These are phyloP conservation scores for Saururus chinensis DNA, from an alignment of 164 flowering plant species.

Conservation along the genomic window DNA sequence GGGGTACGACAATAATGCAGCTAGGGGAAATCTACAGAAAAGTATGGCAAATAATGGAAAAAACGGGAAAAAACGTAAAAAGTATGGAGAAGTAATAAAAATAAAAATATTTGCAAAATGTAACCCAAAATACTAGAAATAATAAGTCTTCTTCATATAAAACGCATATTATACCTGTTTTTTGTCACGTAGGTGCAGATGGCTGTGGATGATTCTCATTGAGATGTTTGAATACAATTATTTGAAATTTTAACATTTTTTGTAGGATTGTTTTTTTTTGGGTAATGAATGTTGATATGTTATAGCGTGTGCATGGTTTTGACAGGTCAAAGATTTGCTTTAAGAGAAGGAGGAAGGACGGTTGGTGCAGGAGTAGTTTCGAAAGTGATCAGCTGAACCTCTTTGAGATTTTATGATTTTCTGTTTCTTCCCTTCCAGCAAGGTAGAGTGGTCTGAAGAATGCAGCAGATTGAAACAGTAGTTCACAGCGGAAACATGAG, in stretches of 20 bases:
- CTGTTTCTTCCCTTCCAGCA: background rate
- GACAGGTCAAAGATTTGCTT: slow-evolving; percentile 92
- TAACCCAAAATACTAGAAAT: too few relatives aligned
- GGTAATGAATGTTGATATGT: background rate
- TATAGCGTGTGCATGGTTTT: background rate
- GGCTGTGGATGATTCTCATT: too few relatives aligned
- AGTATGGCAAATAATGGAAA: too few relatives aligned
- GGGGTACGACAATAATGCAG: too few relatives aligned
- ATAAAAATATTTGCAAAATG: too few relatives aligned
- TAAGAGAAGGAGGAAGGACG: slow-evolving; percentile 93
- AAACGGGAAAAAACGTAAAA: too few relatives aligned
- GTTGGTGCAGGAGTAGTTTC: slow-evolving; percentile 97
- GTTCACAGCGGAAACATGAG: background rate
- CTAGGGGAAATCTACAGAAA: too few relatives aligned
- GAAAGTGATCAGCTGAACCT: slow-evolving; percentile 51
- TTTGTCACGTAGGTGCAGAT: too few relatives aligned
- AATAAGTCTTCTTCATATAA: too few relatives aligned
- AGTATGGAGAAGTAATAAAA: too few relatives aligned
- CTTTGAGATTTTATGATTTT: background rate
- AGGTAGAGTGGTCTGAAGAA: background rate
- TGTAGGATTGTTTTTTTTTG: background rate
- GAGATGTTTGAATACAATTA: too few relatives aligned
- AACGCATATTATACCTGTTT: too few relatives aligned
- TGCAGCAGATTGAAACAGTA: background rate
- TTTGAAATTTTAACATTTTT: background rate